Evolutionary conservation across 1,284 basidiomycete genomes (phyloP).

Genomic region (Psilocybe mexicana): DNA sequence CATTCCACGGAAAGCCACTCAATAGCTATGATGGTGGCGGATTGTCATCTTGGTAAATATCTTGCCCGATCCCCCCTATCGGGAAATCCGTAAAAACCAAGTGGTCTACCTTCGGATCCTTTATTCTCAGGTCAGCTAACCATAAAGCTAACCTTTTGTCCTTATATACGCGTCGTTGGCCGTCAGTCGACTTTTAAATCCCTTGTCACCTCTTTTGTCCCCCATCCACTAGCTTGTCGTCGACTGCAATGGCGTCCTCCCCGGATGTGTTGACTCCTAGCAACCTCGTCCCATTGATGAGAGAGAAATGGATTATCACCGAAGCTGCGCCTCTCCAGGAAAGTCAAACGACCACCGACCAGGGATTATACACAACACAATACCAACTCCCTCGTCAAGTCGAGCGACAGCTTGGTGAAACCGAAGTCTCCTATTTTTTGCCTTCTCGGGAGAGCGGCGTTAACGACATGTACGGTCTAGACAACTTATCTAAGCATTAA

Average conservation of each 20-base stretch:
- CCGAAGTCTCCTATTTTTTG: conserved; percentile 71
- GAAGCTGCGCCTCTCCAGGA: neutral
- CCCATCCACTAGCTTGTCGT: neutral
- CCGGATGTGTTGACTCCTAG: neutral
- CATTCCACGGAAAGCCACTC: too few relatives aligned
- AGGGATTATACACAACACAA: neutral
- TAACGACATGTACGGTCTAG: conserved; percentile 71
- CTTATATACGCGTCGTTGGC: too few relatives aligned
- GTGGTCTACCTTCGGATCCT: too few relatives aligned
- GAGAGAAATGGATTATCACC: neutral
- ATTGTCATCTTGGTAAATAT: too few relatives aligned
- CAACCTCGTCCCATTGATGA: neutral
- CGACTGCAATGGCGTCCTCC: neutral
- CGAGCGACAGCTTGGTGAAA: conserved; percentile 59
- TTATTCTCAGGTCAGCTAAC: too few relatives aligned
- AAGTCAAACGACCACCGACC: neutral
- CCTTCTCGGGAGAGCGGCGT: conserved; percentile 73
- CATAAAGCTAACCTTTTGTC: too few relatives aligned
- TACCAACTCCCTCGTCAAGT: conserved; percentile 9
- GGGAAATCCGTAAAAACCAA: too few relatives aligned
- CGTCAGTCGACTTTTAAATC: too few relatives aligned
- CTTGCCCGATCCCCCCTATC: too few relatives aligned
- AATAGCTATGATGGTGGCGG: too few relatives aligned
- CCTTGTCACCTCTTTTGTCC: neutral
- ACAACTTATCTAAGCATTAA: neutral